phyloP scores from a whole-genome alignment of 192 early-diverging fungal species.

The Mortierella claussenii region DNA sequence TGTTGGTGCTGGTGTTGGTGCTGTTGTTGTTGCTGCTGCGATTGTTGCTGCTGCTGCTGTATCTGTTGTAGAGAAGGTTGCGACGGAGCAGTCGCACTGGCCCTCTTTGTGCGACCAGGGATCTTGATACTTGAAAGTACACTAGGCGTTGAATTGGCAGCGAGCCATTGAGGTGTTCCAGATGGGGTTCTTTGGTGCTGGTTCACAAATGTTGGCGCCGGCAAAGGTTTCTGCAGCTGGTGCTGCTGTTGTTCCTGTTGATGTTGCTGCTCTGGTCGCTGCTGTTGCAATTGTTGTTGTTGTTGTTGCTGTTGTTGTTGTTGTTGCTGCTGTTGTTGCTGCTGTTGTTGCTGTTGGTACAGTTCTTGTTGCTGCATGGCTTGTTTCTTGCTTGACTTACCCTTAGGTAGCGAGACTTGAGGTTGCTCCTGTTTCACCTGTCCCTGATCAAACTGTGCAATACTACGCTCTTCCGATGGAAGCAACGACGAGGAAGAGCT shows the following conservation, averaged over 20 bases:
- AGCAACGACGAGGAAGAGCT: too few species aligned
- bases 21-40: slow-evolving; percentile 1
- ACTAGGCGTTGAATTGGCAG: slow-evolving; percentile 31
- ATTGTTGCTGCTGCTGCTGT: slow-evolving; percentile 1
- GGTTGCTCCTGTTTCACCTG: slow-evolving; percentile 5
- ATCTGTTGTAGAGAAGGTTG: background rate
- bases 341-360: background rate
- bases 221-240: slow-evolving; percentile 16
- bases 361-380: background rate
- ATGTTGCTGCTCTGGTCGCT: background rate
- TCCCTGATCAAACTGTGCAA: background rate
- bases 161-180: slow-evolving; percentile 46
- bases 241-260: slow-evolving; percentile 6
- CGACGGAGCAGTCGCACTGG: background rate
- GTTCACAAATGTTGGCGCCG: slow-evolving; percentile 35
- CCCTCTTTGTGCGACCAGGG: slow-evolving; percentile 23
- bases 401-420: background rate
- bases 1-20: background rate
- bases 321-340: background rate
- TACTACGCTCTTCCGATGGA: too few species aligned
- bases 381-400: too few species aligned
- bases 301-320: slow-evolving; percentile 11
- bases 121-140: slow-evolving; percentile 29
- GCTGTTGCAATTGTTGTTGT: slow-evolving; percentile 15
- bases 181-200: slow-evolving; percentile 50